These are phyloP conservation scores for Taxillus chinensis DNA, from an alignment of 164 flowering plant genomes.

Conservation along the genomic window DNA sequence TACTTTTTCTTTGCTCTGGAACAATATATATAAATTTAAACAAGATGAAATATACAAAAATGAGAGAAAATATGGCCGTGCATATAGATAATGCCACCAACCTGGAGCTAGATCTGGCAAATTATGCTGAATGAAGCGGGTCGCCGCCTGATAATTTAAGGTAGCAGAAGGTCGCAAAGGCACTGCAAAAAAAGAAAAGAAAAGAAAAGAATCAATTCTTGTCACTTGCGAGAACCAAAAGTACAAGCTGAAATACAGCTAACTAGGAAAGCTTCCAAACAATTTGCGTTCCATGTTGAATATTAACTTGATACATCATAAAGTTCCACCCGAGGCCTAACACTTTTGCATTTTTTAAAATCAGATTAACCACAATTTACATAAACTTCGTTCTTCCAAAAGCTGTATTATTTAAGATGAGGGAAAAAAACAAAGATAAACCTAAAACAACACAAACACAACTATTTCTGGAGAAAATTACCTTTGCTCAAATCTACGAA, in stretches of 20 bases:
- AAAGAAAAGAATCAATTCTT: too few relatives aligned
- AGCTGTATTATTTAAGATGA: neutral
- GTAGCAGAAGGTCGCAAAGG: conserved; percentile 74
- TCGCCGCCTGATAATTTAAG: conserved; percentile 72
- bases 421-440: neutral
- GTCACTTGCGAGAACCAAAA: too few relatives aligned
- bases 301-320: too few relatives aligned
- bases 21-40: neutral
- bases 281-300: too few relatives aligned
- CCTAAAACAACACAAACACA: neutral
- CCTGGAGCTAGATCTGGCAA: conserved; percentile 87
- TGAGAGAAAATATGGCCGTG: neutral
- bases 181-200: conserved; percentile 45
- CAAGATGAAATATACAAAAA: conserved; percentile 1
- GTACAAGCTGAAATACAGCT: too few relatives aligned
- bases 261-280: too few relatives aligned
- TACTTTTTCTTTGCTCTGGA: conserved; percentile 69
- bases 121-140: conserved; percentile 91
- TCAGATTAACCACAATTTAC: neutral
- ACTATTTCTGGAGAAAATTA: conserved; percentile 12
- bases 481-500: conserved; percentile 62
- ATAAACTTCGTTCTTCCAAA: neutral
- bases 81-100: conserved; percentile 11
- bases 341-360: too few relatives aligned
- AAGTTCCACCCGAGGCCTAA: too few relatives aligned